Conservation (phyloP, 805 yeast genomes). For the Pichia paraexigua region DNA sequence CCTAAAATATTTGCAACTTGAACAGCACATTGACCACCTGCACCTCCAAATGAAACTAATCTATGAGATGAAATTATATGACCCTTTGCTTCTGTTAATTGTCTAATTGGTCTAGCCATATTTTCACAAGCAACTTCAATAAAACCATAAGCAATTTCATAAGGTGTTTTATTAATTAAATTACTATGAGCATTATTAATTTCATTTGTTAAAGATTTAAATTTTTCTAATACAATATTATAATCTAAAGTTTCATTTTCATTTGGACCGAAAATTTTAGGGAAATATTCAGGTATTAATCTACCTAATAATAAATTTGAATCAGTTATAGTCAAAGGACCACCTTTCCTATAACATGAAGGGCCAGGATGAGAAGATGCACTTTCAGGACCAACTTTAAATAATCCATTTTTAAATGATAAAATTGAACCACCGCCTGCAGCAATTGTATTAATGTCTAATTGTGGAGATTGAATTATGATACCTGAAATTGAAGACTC, state of each 20-base stretch:
- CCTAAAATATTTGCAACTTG: constrained; percentile 69
- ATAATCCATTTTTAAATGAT: constrained; percentile 61
- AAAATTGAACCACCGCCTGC: constrained; percentile 78
- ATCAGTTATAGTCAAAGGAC: constrained; percentile 79
- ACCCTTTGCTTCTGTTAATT: constrained; percentile 80
- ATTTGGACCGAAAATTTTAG: constrained; percentile 75
- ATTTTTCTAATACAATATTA: constrained; percentile 42
- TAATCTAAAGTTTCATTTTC: constrained; percentile 64
- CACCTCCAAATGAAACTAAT: constrained; percentile 84
- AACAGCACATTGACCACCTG: constrained; percentile 87
- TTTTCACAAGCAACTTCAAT: constrained; percentile 77
- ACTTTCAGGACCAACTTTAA: constrained; percentile 79
- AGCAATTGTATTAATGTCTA: constrained; percentile 75
- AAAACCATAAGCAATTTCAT: constrained; percentile 75
- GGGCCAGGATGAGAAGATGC: constrained; percentile 91
- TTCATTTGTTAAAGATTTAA: constrained; percentile 42
- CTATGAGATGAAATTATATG: constrained; percentile 56
- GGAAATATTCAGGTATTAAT: constrained; percentile 65
- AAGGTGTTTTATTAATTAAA: constrained; percentile 37
- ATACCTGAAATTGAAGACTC: constrained; percentile 82
- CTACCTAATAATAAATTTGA: constrained; percentile 72
- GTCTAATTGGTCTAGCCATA: constrained; percentile 87
- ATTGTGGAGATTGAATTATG: constrained; percentile 76
- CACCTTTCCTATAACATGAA: constrained; percentile 77
- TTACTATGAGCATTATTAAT: constrained; percentile 48